These are phyloP conservation scores for Rhizopogon vinicolor DNA, from an alignment of 768 basidiomycete genomes.

Conservation along the genomic window DNA sequence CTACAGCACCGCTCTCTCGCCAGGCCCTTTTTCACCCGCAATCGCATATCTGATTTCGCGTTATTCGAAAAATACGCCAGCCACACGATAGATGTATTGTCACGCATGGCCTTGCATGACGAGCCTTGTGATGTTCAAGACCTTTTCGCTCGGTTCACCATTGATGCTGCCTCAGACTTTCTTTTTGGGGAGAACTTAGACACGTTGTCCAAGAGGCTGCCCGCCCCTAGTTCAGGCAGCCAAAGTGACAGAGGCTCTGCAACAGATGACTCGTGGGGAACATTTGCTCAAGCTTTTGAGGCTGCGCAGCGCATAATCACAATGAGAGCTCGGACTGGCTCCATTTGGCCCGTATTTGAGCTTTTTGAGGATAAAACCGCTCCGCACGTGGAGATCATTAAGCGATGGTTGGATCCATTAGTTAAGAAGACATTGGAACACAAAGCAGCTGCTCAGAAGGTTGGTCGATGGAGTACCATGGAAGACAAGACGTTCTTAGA, in stretches of 20 bases:
- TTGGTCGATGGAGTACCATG: conserved; percentile 33
- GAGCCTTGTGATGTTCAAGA: conserved; percentile 63
- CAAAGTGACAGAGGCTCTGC: conserved; percentile 58
- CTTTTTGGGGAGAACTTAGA: conserved; percentile 64
- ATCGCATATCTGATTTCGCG: conserved; percentile 66
- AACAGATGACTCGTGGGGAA: conserved; percentile 56
- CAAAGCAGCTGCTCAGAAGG: conserved; percentile 33
- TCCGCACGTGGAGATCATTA: conserved; percentile 30
- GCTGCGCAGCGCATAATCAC: conserved; percentile 32
- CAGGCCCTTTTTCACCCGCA: conserved; percentile 72
- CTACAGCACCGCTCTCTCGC: conserved; percentile 59
- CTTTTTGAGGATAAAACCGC: conserved; percentile 33
- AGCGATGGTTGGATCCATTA: conserved; percentile 55
- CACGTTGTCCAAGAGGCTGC: conserved; percentile 52
- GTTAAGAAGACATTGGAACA: conserved; percentile 48
- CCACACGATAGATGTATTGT: conserved; percentile 46
- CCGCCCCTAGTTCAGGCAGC: conserved; percentile 38
- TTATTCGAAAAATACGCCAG: conserved; percentile 54
- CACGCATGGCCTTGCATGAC: conserved; percentile 29
- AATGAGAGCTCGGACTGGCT: conserved; percentile 29
- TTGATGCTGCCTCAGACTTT: conserved; percentile 72
- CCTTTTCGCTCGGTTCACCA: conserved; percentile 60
- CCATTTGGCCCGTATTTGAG: conserved; percentile 40
- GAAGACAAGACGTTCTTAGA: conserved; percentile 62
- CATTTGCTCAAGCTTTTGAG: conserved; percentile 44